Evolutionary conservation across 192 early-diverging fungal genomes (phyloP).

Genomic region (Obelidium mucronatum): DNA sequence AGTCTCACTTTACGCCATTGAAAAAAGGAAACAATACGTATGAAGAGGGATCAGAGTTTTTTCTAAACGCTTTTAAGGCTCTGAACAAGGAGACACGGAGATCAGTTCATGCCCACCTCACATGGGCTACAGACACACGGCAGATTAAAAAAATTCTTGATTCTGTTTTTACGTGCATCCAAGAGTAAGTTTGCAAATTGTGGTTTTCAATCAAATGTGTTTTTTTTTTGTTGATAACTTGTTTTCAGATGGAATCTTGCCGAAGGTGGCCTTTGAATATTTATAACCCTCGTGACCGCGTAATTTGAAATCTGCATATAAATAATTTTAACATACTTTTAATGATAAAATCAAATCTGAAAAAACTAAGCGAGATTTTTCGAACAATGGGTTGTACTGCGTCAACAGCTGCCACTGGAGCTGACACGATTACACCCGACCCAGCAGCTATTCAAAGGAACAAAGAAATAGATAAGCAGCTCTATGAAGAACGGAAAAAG

Average conservation of each 20-base stretch:
- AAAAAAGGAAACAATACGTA: slow-evolving; percentile 51
- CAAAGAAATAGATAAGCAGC: slow-evolving; percentile 89
- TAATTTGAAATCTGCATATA: slow-evolving; percentile 90
- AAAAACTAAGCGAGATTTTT: too few relatives aligned
- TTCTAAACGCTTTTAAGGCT: slow-evolving; percentile 43
- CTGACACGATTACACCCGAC: slow-evolving; percentile 53
- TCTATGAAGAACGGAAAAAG: slow-evolving; percentile 78
- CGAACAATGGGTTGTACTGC: background rate
- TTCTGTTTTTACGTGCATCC: slow-evolving; percentile 31
- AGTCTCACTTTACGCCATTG: too few relatives aligned
- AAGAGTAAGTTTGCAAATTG: slow-evolving; percentile 4
- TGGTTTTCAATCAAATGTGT: too few relatives aligned
- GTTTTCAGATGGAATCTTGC: background rate
- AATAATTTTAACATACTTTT: too few relatives aligned
- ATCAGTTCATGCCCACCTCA: slow-evolving; percentile 58
- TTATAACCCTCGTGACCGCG: slow-evolving; percentile 90
- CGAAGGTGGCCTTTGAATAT: slow-evolving; percentile 84
- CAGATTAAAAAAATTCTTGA: slow-evolving; percentile 59
- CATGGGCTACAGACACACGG: slow-evolving; percentile 65
- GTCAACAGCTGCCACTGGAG: slow-evolving; percentile 69
- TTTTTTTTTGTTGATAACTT: background rate
- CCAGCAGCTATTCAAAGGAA: slow-evolving; percentile 81
- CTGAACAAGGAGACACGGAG: slow-evolving; percentile 43
- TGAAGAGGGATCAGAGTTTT: slow-evolving; percentile 50
- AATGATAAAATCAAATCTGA: too few relatives aligned